A percentile compares a stretch with the other conserved stretches of the same genome.
These are phyloP conservation scores for Paspalum notatum DNA, from an alignment of 176 grass and related monocot genomes.

Conservation along the genomic window DNA sequence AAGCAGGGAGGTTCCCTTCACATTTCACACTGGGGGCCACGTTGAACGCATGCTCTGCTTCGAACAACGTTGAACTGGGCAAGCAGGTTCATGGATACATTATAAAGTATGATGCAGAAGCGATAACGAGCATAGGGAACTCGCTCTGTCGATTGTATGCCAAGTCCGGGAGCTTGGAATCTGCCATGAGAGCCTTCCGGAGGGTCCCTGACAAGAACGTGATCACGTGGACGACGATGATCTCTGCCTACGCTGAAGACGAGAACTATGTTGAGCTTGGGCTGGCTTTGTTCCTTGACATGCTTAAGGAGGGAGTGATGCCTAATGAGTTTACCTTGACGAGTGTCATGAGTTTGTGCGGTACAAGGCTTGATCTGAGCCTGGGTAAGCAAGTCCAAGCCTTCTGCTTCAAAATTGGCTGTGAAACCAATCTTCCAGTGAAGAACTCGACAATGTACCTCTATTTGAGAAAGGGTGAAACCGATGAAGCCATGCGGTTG, in stretches of 20 bases:
- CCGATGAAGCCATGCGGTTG: conserved; percentile 61
- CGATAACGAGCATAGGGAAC: conserved; percentile 58
- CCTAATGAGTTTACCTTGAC: conserved; percentile 77
- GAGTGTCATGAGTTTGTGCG: conserved; percentile 67
- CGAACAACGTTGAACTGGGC: conserved; percentile 46
- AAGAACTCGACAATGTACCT: conserved; percentile 80
- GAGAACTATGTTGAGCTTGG: conserved; percentile 58
- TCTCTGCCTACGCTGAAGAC: conserved; percentile 71
- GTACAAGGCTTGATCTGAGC: conserved; percentile 52
- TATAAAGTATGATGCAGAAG: conserved; percentile 58
- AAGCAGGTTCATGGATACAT: conserved; percentile 65
- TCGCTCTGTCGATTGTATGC: conserved; percentile 69
- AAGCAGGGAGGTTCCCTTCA: conserved; percentile 51
- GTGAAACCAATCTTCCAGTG: conserved; percentile 53
- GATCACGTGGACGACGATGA: conserved; percentile 72
- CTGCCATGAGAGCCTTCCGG: conserved; percentile 49
- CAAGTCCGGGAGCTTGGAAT: conserved; percentile 59
- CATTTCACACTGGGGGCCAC: conserved; percentile 57
- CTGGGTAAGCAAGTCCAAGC: conserved; percentile 77
- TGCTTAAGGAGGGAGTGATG: conserved; percentile 63
- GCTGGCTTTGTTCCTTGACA: conserved; percentile 54
- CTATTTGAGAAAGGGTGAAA: conserved; percentile 67
- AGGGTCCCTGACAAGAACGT: conserved; percentile 68
- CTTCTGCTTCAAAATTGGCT: conserved; percentile 74
- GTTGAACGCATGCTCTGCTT: conserved; percentile 48